Evolutionary conservation across 805 yeast genomes (phyloP), one percentile per base, ranked within the genome.

Genomic region (Suhomyces sp.): DNA sequence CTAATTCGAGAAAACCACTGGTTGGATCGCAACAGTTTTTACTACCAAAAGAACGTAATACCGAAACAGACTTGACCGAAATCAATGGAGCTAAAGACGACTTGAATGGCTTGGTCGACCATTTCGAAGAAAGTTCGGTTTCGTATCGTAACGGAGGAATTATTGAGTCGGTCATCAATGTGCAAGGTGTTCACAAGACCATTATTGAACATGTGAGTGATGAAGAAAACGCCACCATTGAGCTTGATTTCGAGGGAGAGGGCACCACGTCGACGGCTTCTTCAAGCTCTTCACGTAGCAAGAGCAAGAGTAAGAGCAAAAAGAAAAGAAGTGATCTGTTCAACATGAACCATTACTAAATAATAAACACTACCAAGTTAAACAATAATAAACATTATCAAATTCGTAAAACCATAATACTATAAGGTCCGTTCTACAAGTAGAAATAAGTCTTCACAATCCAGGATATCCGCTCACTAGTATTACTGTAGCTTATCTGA

Each of bases 171-270:
- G 86, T 90, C 15, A 84, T 90, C n/a, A 87, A 86, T 48, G 87
- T 87, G 26, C 85, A 86, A 64, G 97, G 97, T 50, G 88, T 88
- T 19, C 85, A 84, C 61, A 90, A 90, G 74, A 90, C 96, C 3
- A 88, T 90, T 55, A 90, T 90, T 61, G 93, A 87, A 60, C 86
- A 83, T 50, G 77, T 80, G 5, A 68, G 81, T 56, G 79, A 73
- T 52, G 73, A 75, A 41, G 83, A 81, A 22, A 72, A 68, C 40
- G 68, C 62, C 5, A 62, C 33, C 36, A 19, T 46, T 17, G 50
- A 47, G 12, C 45, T 40, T 10, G 53, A 52, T 9, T 9, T 47
- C 13, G 49, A 47, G 15, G 22, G 36, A n/a, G 47, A 44, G 26
- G 15, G 15, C n/a, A 10, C 35, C n/a, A 12, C 26, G 48, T 40